Percentiles rank a stretch among this genome's conserved stretches.
These are phyloP conservation scores for Schizopora paradoxa DNA, from an alignment of 1,284 basidiomycete genomes.

Conservation along the genomic window DNA sequence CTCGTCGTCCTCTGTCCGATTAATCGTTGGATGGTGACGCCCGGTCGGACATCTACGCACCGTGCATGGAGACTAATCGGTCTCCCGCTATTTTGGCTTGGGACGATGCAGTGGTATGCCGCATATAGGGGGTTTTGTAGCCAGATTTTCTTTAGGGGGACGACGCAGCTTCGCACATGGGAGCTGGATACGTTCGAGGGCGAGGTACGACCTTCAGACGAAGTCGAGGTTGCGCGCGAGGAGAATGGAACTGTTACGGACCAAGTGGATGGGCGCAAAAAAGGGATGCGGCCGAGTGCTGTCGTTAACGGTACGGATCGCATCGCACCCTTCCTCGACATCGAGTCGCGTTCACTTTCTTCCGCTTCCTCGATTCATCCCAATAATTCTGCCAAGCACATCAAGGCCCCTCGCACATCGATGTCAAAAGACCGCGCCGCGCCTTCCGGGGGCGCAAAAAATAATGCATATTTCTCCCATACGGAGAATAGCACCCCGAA, in stretches of 20 bases:
- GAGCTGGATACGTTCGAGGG: no score
- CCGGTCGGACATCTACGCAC: constrained; percentile 23
- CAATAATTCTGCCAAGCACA: background rate
- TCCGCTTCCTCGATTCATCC: background rate
- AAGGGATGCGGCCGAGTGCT: background rate
- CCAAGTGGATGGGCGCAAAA: background rate
- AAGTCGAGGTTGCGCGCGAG: constrained; percentile 30
- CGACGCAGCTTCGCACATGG: constrained; percentile 20
- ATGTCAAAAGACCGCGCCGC: background rate
- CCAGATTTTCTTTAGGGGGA: constrained; percentile 31
- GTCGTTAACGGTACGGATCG: background rate
- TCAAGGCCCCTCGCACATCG: background rate
- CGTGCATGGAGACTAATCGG: constrained; percentile 32
- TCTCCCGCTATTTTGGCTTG: constrained; percentile 29
- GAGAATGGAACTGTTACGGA: constrained; percentile 1
- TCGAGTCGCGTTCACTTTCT: background rate
- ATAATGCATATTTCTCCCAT: no score
- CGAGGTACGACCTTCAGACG: constrained; percentile 29
- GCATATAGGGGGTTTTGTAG: constrained; percentile 38
- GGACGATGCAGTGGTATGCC: constrained; percentile 32
- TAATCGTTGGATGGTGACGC: constrained; percentile 16
- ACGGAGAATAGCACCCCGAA: background rate
- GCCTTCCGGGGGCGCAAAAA: no score
- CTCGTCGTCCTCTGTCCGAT: constrained; percentile 24
- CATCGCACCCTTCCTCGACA: constrained; percentile 10